Base-by-base conservation (phyloP, 352 stramenopile species). In the Albugo laibachii region DNA sequence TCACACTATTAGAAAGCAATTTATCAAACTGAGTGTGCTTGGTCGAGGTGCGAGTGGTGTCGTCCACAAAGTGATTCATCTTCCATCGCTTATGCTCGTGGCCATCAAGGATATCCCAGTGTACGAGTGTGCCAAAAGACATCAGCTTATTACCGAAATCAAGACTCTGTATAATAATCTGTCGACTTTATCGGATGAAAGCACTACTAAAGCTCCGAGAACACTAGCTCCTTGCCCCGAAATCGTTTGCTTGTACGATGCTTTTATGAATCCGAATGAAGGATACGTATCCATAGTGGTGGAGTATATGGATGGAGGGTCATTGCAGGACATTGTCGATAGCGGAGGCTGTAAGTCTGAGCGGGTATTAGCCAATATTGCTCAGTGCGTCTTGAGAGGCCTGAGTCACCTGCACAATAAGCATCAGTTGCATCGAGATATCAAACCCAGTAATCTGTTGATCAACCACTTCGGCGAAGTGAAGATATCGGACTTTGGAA, bases 301-400 rank as follows among this genome's bases (percentile, higher is more conserved):
- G 38, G 89, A 97, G 59, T 96, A 95, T 58, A 97, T 97, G 87
- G 79, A 95, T 45, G 87, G 80, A n/a, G 89, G 89, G 13, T 94
- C 80, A 27, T 66, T 96, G 1, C 80, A 97, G 54, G 86, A 95
- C 42, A 87, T 95, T 24, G 82, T 96, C 14, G 73, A 95, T 41
- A 82, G 65, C 5, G 83, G 83, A 16, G 83, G 81, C 16, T 93
- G 75, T 54, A 83, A 71, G 21, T 80, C 70, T 34, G 87, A 96
- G 47, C 63, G 60, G 18, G 77, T 89, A n/a, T 62, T 97, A 15
- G 80, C 83, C 6, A 86, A 89, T 19, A 93, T 97, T 36, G 82
- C 79, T 13, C 76, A 70, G 31, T 68, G 83, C 10, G 78, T 94
- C 15, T 66, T 96, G 24, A 79, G 83, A 35, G 88, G 83, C 0